phyloP scores from a whole-genome alignment of 1,139 yeast species.

The Yamadazyma siamensis region DNA sequence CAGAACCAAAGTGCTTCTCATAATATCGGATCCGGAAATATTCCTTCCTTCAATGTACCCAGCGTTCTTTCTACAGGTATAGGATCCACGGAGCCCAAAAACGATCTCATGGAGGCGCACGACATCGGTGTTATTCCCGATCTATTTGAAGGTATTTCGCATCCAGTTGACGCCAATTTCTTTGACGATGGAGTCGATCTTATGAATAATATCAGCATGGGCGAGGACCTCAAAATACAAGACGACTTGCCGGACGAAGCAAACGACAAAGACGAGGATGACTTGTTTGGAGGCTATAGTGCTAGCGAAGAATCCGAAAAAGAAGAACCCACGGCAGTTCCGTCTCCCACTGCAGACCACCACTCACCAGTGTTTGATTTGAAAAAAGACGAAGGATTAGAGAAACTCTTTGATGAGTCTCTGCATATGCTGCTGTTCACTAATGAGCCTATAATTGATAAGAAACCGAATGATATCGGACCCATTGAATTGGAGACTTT shows the following conservation, averaged over 20 bases:
- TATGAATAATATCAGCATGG: conserved; percentile 7
- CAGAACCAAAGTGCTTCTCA: conserved; percentile 7
- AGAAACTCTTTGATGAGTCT: background rate
- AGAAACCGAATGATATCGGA: conserved; percentile 1
- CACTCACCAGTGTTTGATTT: background rate
- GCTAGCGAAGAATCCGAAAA: conserved; percentile 14
- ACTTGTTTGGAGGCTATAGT: conserved; percentile 41
- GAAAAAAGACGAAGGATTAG: conserved; percentile 5
- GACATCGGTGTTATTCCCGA: conserved; percentile 19
- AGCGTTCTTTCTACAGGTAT: conserved; percentile 25
- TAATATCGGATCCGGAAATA: conserved; percentile 6
- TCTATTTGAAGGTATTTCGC: conserved; percentile 20
- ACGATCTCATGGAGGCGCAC: conserved; percentile 17
- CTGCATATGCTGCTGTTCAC: conserved; percentile 2
- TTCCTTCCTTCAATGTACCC: conserved; percentile 22
- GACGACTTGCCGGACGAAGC: conserved; percentile 15
- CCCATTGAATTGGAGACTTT: conserved; percentile 11
- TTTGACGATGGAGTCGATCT: conserved; percentile 11
- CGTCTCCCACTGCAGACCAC: conserved; percentile 1
- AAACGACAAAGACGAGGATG: conserved; percentile 22
- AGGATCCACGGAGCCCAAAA: conserved; percentile 21
- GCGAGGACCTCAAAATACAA: background rate
- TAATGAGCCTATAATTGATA: conserved; percentile 1
- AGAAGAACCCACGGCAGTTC: conserved; percentile 4
- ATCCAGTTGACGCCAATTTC: conserved; percentile 18